phyloP scores from a whole-genome alignment of 2,329 filamentous ascomycete species.

The Scedosporium boydii region DNA sequence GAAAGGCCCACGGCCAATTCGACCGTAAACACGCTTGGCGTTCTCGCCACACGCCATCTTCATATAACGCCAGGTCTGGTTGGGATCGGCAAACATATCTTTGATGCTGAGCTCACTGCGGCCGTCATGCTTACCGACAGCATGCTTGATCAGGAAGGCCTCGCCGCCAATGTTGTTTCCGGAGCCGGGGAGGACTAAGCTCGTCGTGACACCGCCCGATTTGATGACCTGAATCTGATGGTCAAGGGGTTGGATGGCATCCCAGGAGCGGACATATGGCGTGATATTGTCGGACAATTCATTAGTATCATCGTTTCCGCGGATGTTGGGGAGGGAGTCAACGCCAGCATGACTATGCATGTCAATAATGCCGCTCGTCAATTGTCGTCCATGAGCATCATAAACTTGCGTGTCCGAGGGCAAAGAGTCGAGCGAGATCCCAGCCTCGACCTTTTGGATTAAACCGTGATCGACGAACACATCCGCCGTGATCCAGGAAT shows the following conservation, averaged over 20 bases:
- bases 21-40: constrained; percentile 52
- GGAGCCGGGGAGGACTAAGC: constrained; percentile 56
- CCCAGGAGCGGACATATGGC: constrained; percentile 58
- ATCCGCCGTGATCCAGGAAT: constrained; percentile 50
- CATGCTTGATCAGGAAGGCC: constrained; percentile 59
- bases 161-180: constrained; percentile 68
- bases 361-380: constrained; percentile 61
- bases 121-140: constrained; percentile 49
- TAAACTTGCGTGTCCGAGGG: constrained; percentile 40
- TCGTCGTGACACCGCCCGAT: constrained; percentile 63
- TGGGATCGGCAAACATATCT: constrained; percentile 57
- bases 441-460: constrained; percentile 41
- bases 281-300: constrained; percentile 56
- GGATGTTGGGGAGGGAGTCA: constrained; percentile 42
- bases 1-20: constrained; percentile 41
- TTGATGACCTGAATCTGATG: constrained; percentile 60
- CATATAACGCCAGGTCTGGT: constrained; percentile 58
- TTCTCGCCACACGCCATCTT: constrained; percentile 73
- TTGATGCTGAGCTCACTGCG: constrained; percentile 52
- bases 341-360: constrained; percentile 63
- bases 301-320: constrained; percentile 50
- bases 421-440: constrained; percentile 31
- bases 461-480: constrained; percentile 52
- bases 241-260: constrained; percentile 54
- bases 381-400: constrained; percentile 48